Percentiles rank a stretch among this genome's conserved stretches.
Conservation (phyloP, 345 rosid genomes). For the Clarkia xantiana region DNA sequence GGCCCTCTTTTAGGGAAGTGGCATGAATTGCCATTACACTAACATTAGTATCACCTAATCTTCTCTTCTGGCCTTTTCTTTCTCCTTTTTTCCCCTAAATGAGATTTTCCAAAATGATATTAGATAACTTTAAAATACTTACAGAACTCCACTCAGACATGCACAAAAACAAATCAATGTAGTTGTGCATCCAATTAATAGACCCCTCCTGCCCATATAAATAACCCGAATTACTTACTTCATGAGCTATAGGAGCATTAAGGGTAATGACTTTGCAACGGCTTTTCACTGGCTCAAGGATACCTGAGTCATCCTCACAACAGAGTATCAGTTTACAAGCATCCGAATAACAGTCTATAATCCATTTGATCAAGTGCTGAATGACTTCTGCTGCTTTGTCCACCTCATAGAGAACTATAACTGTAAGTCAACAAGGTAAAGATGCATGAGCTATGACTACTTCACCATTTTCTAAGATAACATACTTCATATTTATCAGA, state of each 20-base stretch:
- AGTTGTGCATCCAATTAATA: no score
- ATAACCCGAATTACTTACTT: constrained; percentile 21
- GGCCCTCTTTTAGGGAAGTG: no score
- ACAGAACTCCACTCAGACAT: no score
- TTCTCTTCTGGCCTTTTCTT: no score
- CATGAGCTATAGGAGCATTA: constrained; percentile 48
- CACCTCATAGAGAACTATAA: constrained; percentile 38
- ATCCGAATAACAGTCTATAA: constrained; percentile 52
- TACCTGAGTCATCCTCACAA: constrained; percentile 42
- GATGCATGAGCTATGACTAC: constrained; percentile 9
- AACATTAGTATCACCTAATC: no score
- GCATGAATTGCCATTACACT: no score
- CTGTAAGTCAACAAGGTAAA: constrained; percentile 21
- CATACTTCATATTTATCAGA: constrained; percentile 10
- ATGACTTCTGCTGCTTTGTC: constrained; percentile 39
- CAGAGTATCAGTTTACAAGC: constrained; percentile 44
- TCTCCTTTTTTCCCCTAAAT: no score
- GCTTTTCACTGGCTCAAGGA: constrained; percentile 33
- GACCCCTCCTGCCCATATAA: not conserved
- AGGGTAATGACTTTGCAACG: constrained; percentile 36
- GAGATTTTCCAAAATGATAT: no score
- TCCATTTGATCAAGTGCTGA: constrained; percentile 57
- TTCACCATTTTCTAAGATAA: not conserved
- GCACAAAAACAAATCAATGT: no score
- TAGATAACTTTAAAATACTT: no score